These are phyloP conservation scores for Termitomyces sp. DNA, from an alignment of 768 basidiomycete genomes.

Conservation along the genomic window DNA sequence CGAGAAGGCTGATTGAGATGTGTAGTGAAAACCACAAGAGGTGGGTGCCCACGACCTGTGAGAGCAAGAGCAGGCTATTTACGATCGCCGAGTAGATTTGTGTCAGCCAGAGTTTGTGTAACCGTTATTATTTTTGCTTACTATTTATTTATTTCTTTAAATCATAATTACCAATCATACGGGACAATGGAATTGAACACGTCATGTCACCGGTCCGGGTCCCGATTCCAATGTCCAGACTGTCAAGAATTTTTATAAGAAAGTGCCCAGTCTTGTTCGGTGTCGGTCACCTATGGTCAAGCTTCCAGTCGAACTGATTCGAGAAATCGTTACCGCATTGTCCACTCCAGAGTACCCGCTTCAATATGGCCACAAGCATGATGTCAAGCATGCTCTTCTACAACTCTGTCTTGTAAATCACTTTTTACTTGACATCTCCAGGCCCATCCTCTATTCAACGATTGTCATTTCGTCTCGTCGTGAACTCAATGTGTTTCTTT, in stretches of 20 bases:
- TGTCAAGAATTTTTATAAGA: too few species aligned
- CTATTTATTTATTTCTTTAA: too few species aligned
- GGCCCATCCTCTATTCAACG: constrained; percentile 13
- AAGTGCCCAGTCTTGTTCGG: too few species aligned
- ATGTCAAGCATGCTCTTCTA: constrained; percentile 12
- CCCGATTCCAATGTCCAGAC: too few species aligned
- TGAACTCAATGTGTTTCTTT: constrained; percentile 9
- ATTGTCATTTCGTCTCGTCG: constrained; percentile 13
- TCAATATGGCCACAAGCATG: constrained; percentile 14
- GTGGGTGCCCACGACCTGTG: background rate
- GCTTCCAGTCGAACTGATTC: constrained; percentile 16
- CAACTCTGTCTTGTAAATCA: constrained; percentile 14
- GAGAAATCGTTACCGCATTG: constrained; percentile 15
- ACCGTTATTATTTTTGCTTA: too few species aligned
- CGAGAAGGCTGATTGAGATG: background rate
- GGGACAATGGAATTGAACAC: too few species aligned
- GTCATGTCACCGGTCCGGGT: too few species aligned
- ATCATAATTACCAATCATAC: too few species aligned
- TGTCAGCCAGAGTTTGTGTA: constrained; percentile 1
- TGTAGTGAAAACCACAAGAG: background rate
- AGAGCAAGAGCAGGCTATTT: background rate
- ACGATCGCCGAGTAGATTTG: background rate
- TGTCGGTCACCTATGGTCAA: constrained; percentile 4
- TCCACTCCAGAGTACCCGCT: constrained; percentile 6
- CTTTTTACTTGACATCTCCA: constrained; percentile 4